Conservation (phyloP, 768 basidiomycete species). For the Amanita brunnescens region DNA sequence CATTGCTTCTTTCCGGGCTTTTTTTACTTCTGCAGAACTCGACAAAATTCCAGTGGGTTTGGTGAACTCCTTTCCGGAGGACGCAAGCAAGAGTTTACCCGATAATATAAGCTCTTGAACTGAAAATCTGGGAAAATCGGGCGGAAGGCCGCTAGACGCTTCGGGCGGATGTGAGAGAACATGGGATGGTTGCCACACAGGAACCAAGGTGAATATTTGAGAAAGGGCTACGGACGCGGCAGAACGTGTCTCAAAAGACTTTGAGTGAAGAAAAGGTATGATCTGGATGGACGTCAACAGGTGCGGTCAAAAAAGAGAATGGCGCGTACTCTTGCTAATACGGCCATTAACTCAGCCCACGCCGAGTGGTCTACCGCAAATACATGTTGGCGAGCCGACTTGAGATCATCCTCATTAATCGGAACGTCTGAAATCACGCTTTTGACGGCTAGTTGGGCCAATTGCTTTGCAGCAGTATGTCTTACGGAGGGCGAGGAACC, state of each 20-base stretch:
- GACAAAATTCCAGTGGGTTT: constrained; percentile 67
- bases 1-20: constrained; percentile 85
- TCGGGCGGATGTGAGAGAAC: constrained; percentile 16
- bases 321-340: constrained; percentile 72
- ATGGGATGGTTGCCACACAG: constrained; percentile 55
- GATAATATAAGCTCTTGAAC: constrained; percentile 70
- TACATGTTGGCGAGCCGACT: constrained; percentile 50
- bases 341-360: constrained; percentile 87
- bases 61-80: constrained; percentile 87
- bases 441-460: constrained; percentile 85
- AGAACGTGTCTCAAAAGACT: constrained; percentile 84
- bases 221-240: constrained; percentile 87
- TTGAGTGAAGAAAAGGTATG: constrained; percentile 84
- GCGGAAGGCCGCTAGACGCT: constrained; percentile 22
- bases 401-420: constrained; percentile 67
- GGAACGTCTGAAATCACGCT: constrained; percentile 76
- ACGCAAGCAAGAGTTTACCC: constrained; percentile 75
- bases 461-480: constrained; percentile 92
- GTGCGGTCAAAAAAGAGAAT: background rate
- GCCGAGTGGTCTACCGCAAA: constrained; percentile 58
- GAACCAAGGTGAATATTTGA: constrained; percentile 77
- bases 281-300: constrained; percentile 41
- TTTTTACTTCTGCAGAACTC: constrained; percentile 72
- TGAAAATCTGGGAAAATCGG: constrained; percentile 69
- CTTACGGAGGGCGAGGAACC: constrained; percentile 87